phyloP scores from a whole-genome alignment of 768 basidiomycete genomes.

The Lentinula sp. region DNA sequence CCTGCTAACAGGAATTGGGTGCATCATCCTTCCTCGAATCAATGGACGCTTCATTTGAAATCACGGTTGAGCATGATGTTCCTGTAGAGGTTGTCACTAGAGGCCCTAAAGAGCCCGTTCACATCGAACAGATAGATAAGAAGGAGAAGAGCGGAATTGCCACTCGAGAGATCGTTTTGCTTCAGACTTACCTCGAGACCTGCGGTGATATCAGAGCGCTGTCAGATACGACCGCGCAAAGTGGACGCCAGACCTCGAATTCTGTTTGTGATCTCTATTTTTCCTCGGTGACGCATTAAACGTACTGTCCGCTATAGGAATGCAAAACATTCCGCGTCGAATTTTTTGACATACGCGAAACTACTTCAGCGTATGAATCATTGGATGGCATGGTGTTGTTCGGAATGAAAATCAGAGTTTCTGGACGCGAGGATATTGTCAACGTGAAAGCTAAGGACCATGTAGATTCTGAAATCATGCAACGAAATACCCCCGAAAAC shows the following conservation, averaged over 20 bases:
- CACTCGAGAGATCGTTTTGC: constrained; percentile 8
- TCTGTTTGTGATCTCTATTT: constrained; percentile 14
- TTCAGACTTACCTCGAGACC: constrained; percentile 26
- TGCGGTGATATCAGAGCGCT: constrained; percentile 28
- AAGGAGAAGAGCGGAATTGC: neutral
- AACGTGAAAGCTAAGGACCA: neutral
- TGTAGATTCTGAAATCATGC: neutral
- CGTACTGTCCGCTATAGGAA: neutral
- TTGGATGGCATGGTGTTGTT: constrained; percentile 45
- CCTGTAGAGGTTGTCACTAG: constrained; percentile 11
- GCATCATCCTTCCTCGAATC: constrained; percentile 39
- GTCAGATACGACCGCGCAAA: constrained; percentile 14
- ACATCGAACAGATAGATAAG: constrained; percentile 3
- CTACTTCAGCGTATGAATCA: constrained; percentile 41
- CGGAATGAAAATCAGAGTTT: constrained; percentile 44
- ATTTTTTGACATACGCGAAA: constrained; percentile 61
- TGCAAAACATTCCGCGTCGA: constrained; percentile 48
- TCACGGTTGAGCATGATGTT: constrained; percentile 32
- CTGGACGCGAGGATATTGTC: constrained; percentile 22
- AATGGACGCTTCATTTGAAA: constrained; percentile 45
- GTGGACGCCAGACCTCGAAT: constrained; percentile 2
- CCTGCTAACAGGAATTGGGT: constrained; percentile 42
- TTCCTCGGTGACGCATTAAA: neutral
- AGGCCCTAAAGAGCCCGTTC: constrained; percentile 6
- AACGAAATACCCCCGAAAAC: neutral